Conservation (phyloP, 208 protist species). For the Wallacemonas sp. region DNA sequence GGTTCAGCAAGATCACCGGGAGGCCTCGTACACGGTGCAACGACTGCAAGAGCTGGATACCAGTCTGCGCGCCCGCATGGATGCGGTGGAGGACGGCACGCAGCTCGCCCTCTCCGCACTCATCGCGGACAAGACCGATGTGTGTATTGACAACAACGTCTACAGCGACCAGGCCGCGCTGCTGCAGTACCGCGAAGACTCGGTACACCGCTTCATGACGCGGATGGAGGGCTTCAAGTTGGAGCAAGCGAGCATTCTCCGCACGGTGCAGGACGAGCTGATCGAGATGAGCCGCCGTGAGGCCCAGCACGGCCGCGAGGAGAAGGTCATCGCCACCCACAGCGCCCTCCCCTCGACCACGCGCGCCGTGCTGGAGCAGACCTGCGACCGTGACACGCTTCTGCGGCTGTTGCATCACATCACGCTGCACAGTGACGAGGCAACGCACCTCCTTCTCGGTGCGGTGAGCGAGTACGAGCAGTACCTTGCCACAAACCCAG, state of each 20-base stretch:
- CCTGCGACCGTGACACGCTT: constrained; percentile 61
- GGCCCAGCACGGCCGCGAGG: constrained; percentile 30
- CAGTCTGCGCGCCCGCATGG: constrained; percentile 62
- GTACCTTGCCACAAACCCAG: constrained; percentile 38
- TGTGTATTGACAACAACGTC: constrained; percentile 50
- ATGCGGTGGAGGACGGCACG: constrained; percentile 46
- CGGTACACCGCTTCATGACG: constrained; percentile 40
- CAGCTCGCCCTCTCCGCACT: constrained; percentile 37
- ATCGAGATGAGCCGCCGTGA: constrained; percentile 33
- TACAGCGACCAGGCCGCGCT: constrained; percentile 45
- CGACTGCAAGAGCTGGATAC: constrained; percentile 42
- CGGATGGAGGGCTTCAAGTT: constrained; percentile 45
- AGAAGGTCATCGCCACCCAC: constrained; percentile 28
- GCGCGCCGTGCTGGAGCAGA: constrained; percentile 22
- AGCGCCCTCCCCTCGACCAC: constrained; percentile 47
- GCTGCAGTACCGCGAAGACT: constrained; percentile 40
- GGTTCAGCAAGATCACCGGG: constrained; percentile 27
- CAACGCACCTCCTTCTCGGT: constrained; percentile 28
- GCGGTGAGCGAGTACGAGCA: constrained; percentile 57
- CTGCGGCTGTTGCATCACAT: constrained; percentile 57
- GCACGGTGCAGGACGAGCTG: constrained; percentile 50
- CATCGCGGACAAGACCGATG: constrained; percentile 47
- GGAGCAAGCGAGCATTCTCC: constrained; percentile 68
- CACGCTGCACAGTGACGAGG: constrained; percentile 40
- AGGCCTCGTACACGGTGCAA: constrained; percentile 40